Percentiles rank a stretch among this genome's conserved stretches.
Evolutionary conservation across 768 basidiomycete species (phyloP).

Genomic region (Cyclocybe aegerita): DNA sequence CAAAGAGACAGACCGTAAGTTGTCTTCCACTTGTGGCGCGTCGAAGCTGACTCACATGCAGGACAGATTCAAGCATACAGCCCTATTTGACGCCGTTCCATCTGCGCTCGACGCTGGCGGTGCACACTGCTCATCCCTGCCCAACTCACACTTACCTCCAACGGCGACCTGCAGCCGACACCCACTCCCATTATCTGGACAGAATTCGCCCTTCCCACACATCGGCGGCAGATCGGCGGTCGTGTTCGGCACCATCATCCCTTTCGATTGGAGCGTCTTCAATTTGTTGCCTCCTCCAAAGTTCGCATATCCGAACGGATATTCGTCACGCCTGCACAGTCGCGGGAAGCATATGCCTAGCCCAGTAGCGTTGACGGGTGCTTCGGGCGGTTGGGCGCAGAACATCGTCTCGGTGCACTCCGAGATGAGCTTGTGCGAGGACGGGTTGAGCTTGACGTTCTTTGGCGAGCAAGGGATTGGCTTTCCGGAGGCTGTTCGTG

Average conservation of each 20-base stretch:
- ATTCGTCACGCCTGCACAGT: constrained; percentile 61
- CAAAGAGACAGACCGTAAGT: background rate
- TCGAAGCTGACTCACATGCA: constrained; percentile 49
- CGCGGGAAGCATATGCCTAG: constrained; percentile 51
- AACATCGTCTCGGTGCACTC: constrained; percentile 62
- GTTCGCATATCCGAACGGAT: constrained; percentile 49
- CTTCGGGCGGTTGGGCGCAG: constrained; percentile 38
- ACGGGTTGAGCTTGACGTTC: constrained; percentile 52
- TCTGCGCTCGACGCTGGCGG: constrained; percentile 34
- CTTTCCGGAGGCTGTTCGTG: constrained; percentile 22
- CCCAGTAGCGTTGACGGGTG: constrained; percentile 19
- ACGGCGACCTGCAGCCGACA: constrained; percentile 42
- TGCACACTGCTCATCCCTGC: constrained; percentile 59
- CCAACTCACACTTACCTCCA: constrained; percentile 56
- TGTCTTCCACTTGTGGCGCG: background rate
- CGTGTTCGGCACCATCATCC: constrained; percentile 3
- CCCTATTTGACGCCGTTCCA: constrained; percentile 49
- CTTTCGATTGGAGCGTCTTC: constrained; percentile 7
- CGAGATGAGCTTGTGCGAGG: constrained; percentile 55
- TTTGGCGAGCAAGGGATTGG: constrained; percentile 36
- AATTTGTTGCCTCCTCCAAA: constrained; percentile 16
- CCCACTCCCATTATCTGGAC: constrained; percentile 65
- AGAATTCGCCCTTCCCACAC: constrained; percentile 55
- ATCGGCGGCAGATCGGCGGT: constrained; percentile 45
- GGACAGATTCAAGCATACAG: constrained; percentile 54